Base-by-base conservation (phyloP, 352 stramenopile species). In the Blastocystis sp. region DNA sequence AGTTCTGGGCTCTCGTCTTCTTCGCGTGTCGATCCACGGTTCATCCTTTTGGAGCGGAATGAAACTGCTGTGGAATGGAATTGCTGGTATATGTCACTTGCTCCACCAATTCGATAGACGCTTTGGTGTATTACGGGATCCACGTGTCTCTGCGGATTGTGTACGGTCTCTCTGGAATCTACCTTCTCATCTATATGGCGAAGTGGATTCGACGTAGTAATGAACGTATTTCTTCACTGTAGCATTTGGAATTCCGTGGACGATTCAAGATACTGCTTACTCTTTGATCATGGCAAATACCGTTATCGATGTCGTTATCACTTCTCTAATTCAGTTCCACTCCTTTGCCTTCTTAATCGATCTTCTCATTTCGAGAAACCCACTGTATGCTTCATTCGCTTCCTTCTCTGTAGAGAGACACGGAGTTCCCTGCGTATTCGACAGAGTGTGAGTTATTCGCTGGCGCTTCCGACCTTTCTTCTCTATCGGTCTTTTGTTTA, bases 111-210 rank as follows among this genome's bases (percentile, higher is more conserved):
- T 42, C 8, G 14, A 27, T 24, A 81, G 69, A 81, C n/a, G 16
- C 42, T 42, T 7, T 63, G 11, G 29, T 24, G 3, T 64, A 49
- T 29, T 9, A 81, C 40, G 42, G 69, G 2, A 44, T 46, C 11
- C 69, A 64, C 2, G 8, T 42, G 0, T 9, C 24, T 59, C 32
- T 81, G 1, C 44, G 27, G 6, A 27, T 64, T 24, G 7, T 61
- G 8, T 81, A 65, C 40, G 42, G 42, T 40, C 24, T 57, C 48
- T 3, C 40, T 4, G 69, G 42, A 0, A 81, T 81, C 9, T 81
- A 81, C 29, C 69, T 81, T 27, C 48, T 81, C 16, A 51, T 81
- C 14, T 64, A 64, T 27, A 29, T 81, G 44, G 69, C 40, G 9
- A n/a, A 59, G 18, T 81, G 69, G 69, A 49, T 81, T 16, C 42